Conservation (phyloP, 345 rosid genomes). For the Acer negundo region DNA sequence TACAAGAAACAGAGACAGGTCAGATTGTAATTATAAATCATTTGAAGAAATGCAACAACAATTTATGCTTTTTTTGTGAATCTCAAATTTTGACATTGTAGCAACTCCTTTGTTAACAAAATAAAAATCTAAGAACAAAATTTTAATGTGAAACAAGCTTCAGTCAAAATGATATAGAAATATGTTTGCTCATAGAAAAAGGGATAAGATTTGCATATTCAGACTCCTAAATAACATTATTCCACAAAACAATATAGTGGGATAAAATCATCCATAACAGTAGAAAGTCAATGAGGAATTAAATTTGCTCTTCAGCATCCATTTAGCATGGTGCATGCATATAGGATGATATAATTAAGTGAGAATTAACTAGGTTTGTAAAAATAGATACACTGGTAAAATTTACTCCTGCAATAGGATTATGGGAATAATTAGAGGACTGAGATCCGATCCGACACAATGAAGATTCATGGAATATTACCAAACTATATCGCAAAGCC, state of each 20-base stretch:
- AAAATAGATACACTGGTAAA: background rate
- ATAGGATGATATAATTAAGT: background rate
- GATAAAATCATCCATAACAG: background rate
- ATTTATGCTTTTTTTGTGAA: background rate
- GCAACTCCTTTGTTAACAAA: background rate
- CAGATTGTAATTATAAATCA: constrained; percentile 2
- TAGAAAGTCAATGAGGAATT: background rate
- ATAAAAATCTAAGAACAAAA: background rate
- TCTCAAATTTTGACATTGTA: background rate
- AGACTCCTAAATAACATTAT: background rate
- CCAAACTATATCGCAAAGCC: background rate
- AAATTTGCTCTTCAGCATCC: background rate
- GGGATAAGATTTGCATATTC: background rate
- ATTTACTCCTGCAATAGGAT: background rate
- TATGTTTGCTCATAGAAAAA: background rate
- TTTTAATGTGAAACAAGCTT: background rate
- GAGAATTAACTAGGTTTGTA: background rate
- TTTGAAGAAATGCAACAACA: background rate
- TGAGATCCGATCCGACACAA: no score
- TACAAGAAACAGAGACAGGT: background rate
- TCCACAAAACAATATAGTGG: background rate
- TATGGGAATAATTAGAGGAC: background rate
- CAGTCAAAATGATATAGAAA: background rate
- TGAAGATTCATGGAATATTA: background rate
- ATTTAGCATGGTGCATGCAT: background rate